Evolutionary conservation across 805 yeast genomes (phyloP).

Genomic region (Torulaspora gathmanii): DNA sequence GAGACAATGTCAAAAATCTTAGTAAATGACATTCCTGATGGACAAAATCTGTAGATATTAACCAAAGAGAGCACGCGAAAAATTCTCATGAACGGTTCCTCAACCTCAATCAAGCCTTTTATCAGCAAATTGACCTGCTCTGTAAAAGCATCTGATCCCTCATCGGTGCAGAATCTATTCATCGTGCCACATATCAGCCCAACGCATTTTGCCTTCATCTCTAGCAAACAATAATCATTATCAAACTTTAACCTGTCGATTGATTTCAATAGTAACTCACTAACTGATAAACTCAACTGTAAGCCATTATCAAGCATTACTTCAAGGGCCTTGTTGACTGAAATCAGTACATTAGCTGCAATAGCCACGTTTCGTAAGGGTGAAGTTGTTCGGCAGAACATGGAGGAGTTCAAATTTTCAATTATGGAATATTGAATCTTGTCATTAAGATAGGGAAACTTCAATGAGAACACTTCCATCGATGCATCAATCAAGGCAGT

Average conservation of each 20-base stretch:
- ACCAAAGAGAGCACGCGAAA: constrained; percentile 50
- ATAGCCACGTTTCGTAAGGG: constrained; percentile 45
- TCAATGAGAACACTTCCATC: constrained; percentile 64
- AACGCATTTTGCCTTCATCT: constrained; percentile 50
- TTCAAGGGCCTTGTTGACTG: constrained; percentile 50
- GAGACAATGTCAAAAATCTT: constrained; percentile 52
- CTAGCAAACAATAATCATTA: constrained; percentile 41
- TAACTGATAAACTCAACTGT: constrained; percentile 37
- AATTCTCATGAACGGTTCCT: constrained; percentile 61
- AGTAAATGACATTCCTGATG: constrained; percentile 38
- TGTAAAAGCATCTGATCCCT: constrained; percentile 18
- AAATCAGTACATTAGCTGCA: constrained; percentile 56
- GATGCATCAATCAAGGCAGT: constrained; percentile 68
- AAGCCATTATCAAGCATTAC: constrained; percentile 22
- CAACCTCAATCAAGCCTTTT: constrained; percentile 59
- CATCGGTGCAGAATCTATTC: constrained; percentile 12
- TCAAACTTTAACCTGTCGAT: constrained; percentile 40
- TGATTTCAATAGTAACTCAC: constrained; percentile 47
- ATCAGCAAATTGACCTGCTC: constrained; percentile 51
- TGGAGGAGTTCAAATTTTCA: constrained; percentile 63
- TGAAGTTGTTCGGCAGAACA: constrained; percentile 40
- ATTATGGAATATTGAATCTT: constrained; percentile 85
- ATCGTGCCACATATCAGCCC: constrained; percentile 47
- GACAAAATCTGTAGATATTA: constrained; percentile 41
- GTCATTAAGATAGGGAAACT: constrained; percentile 65